Conservation (phyloP, 1,284 basidiomycete species). For the Cryptococcus depauperatus region DNA sequence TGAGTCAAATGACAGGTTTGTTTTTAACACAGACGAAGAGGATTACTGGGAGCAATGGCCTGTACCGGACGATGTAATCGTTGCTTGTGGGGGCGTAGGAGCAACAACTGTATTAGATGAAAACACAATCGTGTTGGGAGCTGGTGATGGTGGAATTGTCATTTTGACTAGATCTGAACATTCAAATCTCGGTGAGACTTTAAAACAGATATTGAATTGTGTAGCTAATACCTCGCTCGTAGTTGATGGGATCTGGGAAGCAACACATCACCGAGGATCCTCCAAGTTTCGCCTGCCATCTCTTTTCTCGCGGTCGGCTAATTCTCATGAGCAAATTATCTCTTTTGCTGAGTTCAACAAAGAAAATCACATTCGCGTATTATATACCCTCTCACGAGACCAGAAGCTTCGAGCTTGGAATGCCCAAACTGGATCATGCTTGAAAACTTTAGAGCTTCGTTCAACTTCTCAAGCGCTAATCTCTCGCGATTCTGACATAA, state of each 20-base stretch:
- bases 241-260: constrained; percentile 25
- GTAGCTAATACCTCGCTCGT: not conserved
- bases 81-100: constrained; percentile 36
- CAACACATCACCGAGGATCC: constrained; percentile 29
- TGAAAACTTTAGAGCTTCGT: constrained; percentile 40
- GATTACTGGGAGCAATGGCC: constrained; percentile 39
- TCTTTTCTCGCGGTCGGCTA: constrained; percentile 28
- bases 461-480: constrained; percentile 24
- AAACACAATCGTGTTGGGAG: constrained; percentile 59
- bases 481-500: constrained; percentile 8
- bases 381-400: constrained; percentile 83
- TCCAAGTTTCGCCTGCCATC: constrained; percentile 32
- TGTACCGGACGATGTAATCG: constrained; percentile 27
- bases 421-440: constrained; percentile 31
- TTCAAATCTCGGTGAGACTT: constrained; percentile 19
- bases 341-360: constrained; percentile 27
- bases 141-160: constrained; percentile 62
- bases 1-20: constrained; percentile 20
- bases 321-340: constrained; percentile 30
- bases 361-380: constrained; percentile 53
- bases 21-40: constrained; percentile 25
- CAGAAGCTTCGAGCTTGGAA: constrained; percentile 72
- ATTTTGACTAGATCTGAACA: constrained; percentile 51
- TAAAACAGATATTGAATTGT: not conserved
- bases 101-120: constrained; percentile 60